Evolutionary conservation across 2,329 filamentous ascomycete species (phyloP).

Genomic region (Calonectria fujianensis): DNA sequence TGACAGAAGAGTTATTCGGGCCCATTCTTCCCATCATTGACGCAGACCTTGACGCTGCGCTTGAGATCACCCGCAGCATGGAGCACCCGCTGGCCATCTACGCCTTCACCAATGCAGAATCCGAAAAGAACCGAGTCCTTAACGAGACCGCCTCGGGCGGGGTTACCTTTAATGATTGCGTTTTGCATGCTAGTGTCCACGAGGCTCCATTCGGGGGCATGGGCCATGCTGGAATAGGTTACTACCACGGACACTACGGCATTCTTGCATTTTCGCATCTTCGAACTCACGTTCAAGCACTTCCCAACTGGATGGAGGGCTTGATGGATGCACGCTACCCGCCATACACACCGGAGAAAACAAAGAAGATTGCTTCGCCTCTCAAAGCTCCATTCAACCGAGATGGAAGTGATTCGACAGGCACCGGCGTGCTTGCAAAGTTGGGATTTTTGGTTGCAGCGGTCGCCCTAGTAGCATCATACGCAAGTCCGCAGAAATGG

Average conservation of each 20-base stretch:
- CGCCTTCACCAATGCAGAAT: constrained; percentile 60
- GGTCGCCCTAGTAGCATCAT: neutral
- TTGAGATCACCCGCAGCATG: constrained; percentile 54
- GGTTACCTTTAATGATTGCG: constrained; percentile 66
- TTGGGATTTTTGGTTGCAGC: neutral
- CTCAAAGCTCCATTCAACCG: neutral
- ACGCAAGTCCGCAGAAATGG: neutral
- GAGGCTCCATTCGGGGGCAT: neutral
- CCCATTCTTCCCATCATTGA: constrained; percentile 65
- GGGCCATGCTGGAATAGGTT: neutral
- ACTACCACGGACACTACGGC: constrained; percentile 18
- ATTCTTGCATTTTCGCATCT: constrained; percentile 14
- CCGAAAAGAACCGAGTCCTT: constrained; percentile 59
- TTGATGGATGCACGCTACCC: constrained; percentile 8
- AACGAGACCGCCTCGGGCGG: constrained; percentile 62
- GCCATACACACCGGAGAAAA: constrained; percentile 12
- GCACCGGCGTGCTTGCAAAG: neutral
- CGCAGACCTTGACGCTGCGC: constrained; percentile 56
- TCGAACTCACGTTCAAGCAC: neutral
- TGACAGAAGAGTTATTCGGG: constrained; percentile 57
- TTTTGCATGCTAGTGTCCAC: constrained; percentile 60
- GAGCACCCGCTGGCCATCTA: constrained; percentile 64
- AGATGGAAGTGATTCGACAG: neutral
- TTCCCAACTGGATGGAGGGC: constrained; percentile 12
- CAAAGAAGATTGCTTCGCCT: neutral